phyloP scores from a whole-genome alignment of 805 yeast species.

The Blastobotrys americana region DNA sequence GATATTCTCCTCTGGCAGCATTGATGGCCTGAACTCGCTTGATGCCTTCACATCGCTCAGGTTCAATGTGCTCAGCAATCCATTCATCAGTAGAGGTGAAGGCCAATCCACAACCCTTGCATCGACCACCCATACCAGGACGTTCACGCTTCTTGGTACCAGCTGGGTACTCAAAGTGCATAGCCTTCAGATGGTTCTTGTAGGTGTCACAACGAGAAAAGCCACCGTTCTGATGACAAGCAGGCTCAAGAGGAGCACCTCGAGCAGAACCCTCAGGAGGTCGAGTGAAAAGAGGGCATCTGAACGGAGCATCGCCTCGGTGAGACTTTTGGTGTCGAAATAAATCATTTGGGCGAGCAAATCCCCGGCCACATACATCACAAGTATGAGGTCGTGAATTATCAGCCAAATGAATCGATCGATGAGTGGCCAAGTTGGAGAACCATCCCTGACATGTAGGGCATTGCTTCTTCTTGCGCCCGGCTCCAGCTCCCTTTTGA shows the following conservation, averaged over 20 bases:
- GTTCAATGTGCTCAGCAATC: constrained; percentile 67
- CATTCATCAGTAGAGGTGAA: constrained; percentile 72
- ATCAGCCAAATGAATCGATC: constrained; percentile 67
- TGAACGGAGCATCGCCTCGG: constrained; percentile 69
- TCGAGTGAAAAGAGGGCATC: constrained; percentile 62
- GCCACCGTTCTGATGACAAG: constrained; percentile 76
- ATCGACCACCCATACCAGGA: constrained; percentile 57
- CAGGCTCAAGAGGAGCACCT: constrained; percentile 16
- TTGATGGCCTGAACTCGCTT: constrained; percentile 10
- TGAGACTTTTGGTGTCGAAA: constrained; percentile 82
- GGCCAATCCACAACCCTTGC: constrained; percentile 64
- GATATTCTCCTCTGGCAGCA: not conserved
- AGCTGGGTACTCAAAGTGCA: constrained; percentile 81
- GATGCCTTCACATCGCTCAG: constrained; percentile 23
- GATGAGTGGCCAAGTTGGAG: constrained; percentile 77
- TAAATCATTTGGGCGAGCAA: constrained; percentile 81
- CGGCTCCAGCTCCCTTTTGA: constrained; percentile 15
- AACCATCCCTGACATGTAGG: constrained; percentile 61
- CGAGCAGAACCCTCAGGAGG: constrained; percentile 4
- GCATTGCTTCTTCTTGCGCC: constrained; percentile 60
- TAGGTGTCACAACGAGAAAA: constrained; percentile 87
- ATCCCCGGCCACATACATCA: constrained; percentile 71
- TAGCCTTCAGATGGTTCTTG: constrained; percentile 82
- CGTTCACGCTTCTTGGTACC: constrained; percentile 81
- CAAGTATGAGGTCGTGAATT: constrained; percentile 73